A percentile compares a stretch with the other conserved stretches of the same genome.
Conservation (phyloP, 495 filamentous ascomycete species). For the Penicillium odoratum region DNA sequence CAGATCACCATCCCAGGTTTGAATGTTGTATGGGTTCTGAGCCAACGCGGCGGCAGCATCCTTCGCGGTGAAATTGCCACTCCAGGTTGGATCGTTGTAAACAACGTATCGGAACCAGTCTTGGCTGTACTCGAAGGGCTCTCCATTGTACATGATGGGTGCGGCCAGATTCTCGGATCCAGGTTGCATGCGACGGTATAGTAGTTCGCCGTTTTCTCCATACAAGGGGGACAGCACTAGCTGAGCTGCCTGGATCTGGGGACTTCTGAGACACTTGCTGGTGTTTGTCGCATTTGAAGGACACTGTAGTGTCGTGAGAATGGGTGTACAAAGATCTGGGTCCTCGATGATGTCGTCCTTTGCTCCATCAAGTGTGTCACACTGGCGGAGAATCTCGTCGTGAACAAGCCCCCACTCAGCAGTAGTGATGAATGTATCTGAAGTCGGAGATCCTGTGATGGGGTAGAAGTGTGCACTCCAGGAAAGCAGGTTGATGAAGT, state of each 20-base stretch:
- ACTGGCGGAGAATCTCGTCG: slow-evolving; percentile 62
- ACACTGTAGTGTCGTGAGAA: slow-evolving; percentile 56
- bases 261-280: slow-evolving; percentile 52
- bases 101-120: slow-evolving; percentile 58
- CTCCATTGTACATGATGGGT: slow-evolving; percentile 25
- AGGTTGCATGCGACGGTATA: slow-evolving; percentile 57
- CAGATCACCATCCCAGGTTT: slow-evolving; percentile 51
- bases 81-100: slow-evolving; percentile 51
- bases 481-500: slow-evolving; percentile 50
- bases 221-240: slow-evolving; percentile 56
- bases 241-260: slow-evolving; percentile 55
- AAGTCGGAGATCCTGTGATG: slow-evolving; percentile 46
- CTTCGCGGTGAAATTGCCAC: slow-evolving; percentile 25
- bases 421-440: slow-evolving; percentile 52
- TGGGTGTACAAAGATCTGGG: slow-evolving; percentile 57
- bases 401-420: slow-evolving; percentile 53
- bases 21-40: slow-evolving; percentile 48
- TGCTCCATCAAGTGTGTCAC: slow-evolving; percentile 63
- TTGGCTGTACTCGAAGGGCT: slow-evolving; percentile 39
- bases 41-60: slow-evolving; percentile 30
- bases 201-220: slow-evolving; percentile 48
- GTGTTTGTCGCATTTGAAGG: slow-evolving; percentile 27
- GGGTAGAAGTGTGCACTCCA: slow-evolving; percentile 57
- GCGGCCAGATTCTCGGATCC: slow-evolving; percentile 38
- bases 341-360: slow-evolving; percentile 65